These are phyloP conservation scores for Aristolochia californica DNA, from an alignment of 164 flowering plant genomes.

Conservation along the genomic window DNA sequence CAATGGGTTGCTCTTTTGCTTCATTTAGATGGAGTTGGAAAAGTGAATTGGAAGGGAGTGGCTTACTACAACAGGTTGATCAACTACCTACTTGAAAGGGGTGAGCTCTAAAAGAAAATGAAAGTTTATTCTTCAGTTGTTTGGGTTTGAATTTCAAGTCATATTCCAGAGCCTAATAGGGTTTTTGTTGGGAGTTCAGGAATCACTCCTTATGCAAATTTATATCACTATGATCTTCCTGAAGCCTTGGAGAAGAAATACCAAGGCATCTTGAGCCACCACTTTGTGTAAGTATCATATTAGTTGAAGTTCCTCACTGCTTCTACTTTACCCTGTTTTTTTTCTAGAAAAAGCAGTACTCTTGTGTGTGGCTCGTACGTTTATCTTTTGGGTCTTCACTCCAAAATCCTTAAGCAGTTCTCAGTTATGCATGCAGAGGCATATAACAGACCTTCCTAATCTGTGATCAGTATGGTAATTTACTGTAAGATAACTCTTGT, in stretches of 20 bases:
- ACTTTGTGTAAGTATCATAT: conserved; percentile 47
- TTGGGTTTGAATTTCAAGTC: too few species aligned
- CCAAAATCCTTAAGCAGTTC: too few species aligned
- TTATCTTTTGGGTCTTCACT: not conserved
- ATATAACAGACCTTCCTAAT: too few species aligned
- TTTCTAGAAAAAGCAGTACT: too few species aligned
- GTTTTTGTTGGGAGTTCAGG: conserved; percentile 22
- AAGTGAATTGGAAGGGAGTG: conserved; percentile 33
- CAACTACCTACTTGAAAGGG: conserved; percentile 19
- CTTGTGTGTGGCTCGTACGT: too few species aligned
- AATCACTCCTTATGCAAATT: conserved; percentile 68
- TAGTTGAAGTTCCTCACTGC: not conserved
- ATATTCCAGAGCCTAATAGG: too few species aligned
- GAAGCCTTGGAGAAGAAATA: conserved; percentile 46
- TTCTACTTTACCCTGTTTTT: too few species aligned
- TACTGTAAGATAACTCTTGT: too few species aligned
- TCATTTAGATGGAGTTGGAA: conserved; percentile 23
- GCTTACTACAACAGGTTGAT: conserved; percentile 24
- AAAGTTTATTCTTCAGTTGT: too few species aligned
- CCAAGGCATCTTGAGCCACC: conserved; percentile 28
- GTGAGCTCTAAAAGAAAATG: not conserved
- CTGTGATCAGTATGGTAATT: too few species aligned
- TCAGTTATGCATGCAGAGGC: too few species aligned
- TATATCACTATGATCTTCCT: conserved; percentile 71
- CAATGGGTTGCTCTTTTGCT: not conserved